Evolutionary conservation across 768 basidiomycete species (phyloP).

Genomic region (Neoboletus brunneissimus): DNA sequence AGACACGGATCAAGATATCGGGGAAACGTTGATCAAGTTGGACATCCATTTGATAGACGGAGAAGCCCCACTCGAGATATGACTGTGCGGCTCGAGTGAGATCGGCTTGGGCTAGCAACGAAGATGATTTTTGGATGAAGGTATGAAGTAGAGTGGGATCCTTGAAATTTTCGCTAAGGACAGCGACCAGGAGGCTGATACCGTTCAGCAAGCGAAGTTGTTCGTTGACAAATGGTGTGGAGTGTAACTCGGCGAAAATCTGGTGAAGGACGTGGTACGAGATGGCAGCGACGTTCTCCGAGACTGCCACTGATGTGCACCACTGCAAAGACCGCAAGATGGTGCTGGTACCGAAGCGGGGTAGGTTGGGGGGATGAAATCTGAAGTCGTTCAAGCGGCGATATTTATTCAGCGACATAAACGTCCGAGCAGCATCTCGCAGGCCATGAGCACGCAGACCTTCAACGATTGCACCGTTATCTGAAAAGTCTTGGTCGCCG

Average conservation of each 20-base stretch:
- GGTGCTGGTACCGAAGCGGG: conserved; percentile 48
- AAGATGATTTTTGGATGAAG: conserved; percentile 63
- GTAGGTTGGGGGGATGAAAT: conserved; percentile 64
- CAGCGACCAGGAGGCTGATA: conserved; percentile 71
- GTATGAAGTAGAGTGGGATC: conserved; percentile 62
- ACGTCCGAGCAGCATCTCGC: conserved; percentile 41
- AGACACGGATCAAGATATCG: conserved; percentile 67
- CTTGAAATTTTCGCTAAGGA: conserved; percentile 51
- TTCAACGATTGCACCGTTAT: conserved; percentile 46
- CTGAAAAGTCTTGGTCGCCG: conserved; percentile 63
- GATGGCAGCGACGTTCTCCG: conserved; percentile 49
- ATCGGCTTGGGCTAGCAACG: conserved; percentile 65
- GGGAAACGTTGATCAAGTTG: conserved; percentile 53
- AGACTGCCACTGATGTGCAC: conserved; percentile 45
- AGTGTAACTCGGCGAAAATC: conserved; percentile 64
- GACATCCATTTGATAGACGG: conserved; percentile 41
- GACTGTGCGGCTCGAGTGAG: conserved; percentile 69
- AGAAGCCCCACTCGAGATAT: conserved; percentile 75
- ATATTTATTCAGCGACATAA: conserved; percentile 51
- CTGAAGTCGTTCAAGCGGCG: conserved; percentile 47
- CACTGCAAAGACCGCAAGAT: conserved; percentile 59
- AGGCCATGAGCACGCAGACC: conserved; percentile 40
- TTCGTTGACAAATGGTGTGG: conserved; percentile 76
- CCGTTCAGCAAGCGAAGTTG: conserved; percentile 73
- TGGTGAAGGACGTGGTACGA: conserved; percentile 77